These are phyloP conservation scores for Kregervanrija pseudodelftensis DNA, from an alignment of 805 yeast species.

Conservation along the genomic window DNA sequence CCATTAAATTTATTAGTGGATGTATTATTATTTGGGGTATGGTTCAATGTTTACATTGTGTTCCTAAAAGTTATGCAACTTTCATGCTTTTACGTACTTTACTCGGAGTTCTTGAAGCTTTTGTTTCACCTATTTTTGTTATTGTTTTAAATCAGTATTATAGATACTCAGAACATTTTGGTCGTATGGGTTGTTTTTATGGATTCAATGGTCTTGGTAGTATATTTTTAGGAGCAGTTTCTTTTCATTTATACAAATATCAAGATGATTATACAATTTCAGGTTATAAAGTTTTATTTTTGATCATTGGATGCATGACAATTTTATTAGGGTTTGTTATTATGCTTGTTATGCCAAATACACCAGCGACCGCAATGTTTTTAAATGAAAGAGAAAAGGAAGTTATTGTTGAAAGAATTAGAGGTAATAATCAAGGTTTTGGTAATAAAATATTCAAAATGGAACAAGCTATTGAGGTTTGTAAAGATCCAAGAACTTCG, in stretches of 20 bases:
- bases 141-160: constrained; percentile 23
- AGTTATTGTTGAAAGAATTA: constrained; percentile 48
- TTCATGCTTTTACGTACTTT: constrained; percentile 39
- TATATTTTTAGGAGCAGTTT: constrained; percentile 43
- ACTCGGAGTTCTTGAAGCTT: constrained; percentile 34
- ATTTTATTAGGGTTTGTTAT: constrained; percentile 34
- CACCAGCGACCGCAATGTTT: constrained; percentile 49
- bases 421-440: constrained; percentile 53
- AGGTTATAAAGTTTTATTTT: constrained; percentile 54
- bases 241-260: constrained; percentile 34
- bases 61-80: constrained; percentile 35
- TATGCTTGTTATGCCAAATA: constrained; percentile 41
- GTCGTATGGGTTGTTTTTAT: constrained; percentile 17
- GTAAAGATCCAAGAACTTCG: constrained; percentile 46
- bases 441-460: constrained; percentile 48
- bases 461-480: constrained; percentile 48
- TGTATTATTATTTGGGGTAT: constrained; percentile 38
- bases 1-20: constrained; percentile 28
- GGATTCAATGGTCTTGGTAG: constrained; percentile 35
- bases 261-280: constrained; percentile 19
- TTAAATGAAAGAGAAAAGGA: constrained; percentile 39
- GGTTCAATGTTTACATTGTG: constrained; percentile 23
- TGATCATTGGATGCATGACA: constrained; percentile 54
- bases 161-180: constrained; percentile 18
- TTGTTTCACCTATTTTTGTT: constrained; percentile 26